Evolutionary conservation across 805 yeast species (phyloP), one percentile per base, ranked within the genome.

Genomic region (Wickerhamiella kazuoi): DNA sequence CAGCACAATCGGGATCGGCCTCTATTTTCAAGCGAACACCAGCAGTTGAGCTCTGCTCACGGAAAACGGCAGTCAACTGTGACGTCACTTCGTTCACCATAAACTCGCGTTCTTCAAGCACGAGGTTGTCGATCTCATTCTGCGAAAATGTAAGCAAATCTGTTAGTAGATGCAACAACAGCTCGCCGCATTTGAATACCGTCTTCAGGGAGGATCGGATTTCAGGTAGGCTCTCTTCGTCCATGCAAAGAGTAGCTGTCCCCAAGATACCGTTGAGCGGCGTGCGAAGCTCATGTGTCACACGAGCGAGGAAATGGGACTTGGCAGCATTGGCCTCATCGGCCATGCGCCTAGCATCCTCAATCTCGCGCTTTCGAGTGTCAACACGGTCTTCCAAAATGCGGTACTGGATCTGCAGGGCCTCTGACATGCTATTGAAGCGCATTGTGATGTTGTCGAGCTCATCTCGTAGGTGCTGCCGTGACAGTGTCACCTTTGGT

Each of bases 211-310:
- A 76, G 36, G 76, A 76, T 50, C 79, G 78, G 13, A 84, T 74
- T 46, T 75, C 73, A 1, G 39, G 30, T 13, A 64, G 57, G 3
- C 67, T 65, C 21, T 65, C 65, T 52, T 86, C 96, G 17, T 80
- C 90, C 80, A 84, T 74, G 4, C 94, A 86, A 41, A 87, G 79
- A 2, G 93, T 79, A 0, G 96, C 81, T 86, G 87, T 81, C 46
- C 97, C 97, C 40, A 90, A 62, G 32, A 90, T 90, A 54, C 98
- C 98, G 56, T 90, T 90, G 45, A 90, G 64, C 1, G 98, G 98
- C 0, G 97, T 90, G 49, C 97, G 71, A 52, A 90, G 65, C 61
- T 90, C 98, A 56, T 83, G 95, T 0, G 94, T 81, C 15, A 83
- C 84, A 48, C 86, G 81, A 2, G 95, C 94, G 50, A 83, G 77